Evolutionary conservation across 768 basidiomycete genomes (phyloP).

Genomic region (Lactarius trivialis): DNA sequence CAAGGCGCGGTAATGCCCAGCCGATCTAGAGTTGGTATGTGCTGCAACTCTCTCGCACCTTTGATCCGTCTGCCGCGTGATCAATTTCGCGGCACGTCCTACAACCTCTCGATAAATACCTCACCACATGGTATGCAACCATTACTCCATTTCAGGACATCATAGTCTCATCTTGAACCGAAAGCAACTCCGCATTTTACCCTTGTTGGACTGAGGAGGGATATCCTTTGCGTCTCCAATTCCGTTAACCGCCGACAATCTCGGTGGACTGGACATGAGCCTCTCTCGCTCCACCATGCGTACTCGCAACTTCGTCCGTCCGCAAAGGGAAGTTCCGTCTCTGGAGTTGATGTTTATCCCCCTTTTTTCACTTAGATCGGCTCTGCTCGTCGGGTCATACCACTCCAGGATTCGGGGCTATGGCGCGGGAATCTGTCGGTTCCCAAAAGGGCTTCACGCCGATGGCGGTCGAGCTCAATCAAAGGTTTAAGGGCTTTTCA

Average conservation of each 20-base stretch:
- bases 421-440: neutral
- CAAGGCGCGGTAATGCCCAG: neutral
- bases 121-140: neutral
- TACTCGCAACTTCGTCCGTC: slow-evolving; percentile 4
- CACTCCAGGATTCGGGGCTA: neutral
- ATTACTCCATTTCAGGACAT: slow-evolving; percentile 6
- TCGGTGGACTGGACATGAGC: slow-evolving; percentile 2
- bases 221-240: slow-evolving; percentile 9
- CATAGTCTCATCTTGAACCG: neutral
- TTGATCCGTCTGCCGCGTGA: neutral
- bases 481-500: neutral
- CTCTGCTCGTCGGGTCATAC: neutral
- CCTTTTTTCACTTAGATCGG: neutral
- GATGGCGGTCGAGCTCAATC: neutral
- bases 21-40: slow-evolving; percentile 2
- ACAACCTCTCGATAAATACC: neutral
- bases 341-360: neutral
- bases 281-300: slow-evolving; percentile 7
- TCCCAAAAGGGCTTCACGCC: neutral
- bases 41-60: neutral
- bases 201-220: slow-evolving; percentile 1
- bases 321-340: slow-evolving; percentile 7
- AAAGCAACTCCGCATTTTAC: slow-evolving; percentile 1
- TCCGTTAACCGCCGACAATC: neutral
- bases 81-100: neutral